Evolutionary conservation across 345 rosid species (phyloP), one percentile per base, ranked within the genome.

Genomic region (Syzygium oleosum): DNA sequence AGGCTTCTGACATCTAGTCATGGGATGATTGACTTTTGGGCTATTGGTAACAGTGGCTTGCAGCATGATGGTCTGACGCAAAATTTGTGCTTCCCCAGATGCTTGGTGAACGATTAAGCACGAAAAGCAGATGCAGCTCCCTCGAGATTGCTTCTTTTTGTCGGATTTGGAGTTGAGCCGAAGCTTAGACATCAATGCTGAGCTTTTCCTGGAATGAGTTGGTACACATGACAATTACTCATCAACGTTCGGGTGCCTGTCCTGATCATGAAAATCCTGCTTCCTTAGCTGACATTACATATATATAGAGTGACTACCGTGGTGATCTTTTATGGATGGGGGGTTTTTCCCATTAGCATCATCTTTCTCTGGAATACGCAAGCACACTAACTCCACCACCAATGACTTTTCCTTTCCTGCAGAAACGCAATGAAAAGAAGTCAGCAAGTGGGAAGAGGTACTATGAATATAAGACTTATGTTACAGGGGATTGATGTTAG

Each of bases 401-500:
- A 43, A 38, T 25, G 84, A 9, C 27, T 86, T 58, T 73, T 38
- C 25, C 55, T 22, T 85, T 9, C 61, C 6, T 90, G 92, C 93
- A 95, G 98, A 93, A 94, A 90, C 94, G 97, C 9, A 93, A 94
- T 31, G 95, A 93, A 91, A 93, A 91, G 91, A 95, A 95, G 94
- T 88, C 86, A 77, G 95, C 89, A 68, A 93, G 95, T 53, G 98
- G 94, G 91, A 94, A 49, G 78, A 94, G 85, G 90, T 95, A 95
- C 88, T 93, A 95, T 38, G 95, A 93, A 73, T 91, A 63, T 27
- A 95, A 94, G 93, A 88, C 92, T 34, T 91, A 61, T 16, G 92
- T 95, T 16, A 87, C 93, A 12, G 96, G 92, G 15, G 96, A 95
- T 85, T 94, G 90, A 94, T 27, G 49, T 51, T 17, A 4, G 84